phyloP scores from a whole-genome alignment of 2,329 filamentous ascomycete genomes.

The Sporothrix sp. region DNA sequence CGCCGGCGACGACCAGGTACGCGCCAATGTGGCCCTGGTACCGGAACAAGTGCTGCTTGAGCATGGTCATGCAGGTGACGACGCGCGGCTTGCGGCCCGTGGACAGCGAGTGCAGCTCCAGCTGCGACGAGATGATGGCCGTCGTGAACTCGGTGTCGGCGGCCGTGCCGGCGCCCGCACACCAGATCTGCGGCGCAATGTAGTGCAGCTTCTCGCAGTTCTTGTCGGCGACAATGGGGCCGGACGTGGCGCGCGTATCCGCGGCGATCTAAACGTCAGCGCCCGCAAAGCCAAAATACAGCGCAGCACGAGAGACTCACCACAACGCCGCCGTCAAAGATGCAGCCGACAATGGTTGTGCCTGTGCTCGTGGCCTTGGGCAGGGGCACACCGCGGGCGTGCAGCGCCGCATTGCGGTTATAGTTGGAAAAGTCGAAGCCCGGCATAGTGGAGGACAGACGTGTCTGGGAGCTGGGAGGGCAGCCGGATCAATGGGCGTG shows the following conservation, averaged over 20 bases:
- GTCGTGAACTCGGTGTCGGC: constrained; percentile 99
- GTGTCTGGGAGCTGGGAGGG: neutral
- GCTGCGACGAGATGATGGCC: constrained; percentile 93
- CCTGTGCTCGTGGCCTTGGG: constrained; percentile 98
- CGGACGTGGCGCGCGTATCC: constrained; percentile 93
- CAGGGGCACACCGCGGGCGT: constrained; percentile 84
- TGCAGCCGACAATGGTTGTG: constrained; percentile 96
- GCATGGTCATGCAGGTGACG: constrained; percentile 97
- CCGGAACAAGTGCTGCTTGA: constrained; percentile 98
- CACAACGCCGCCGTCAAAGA: constrained; percentile 93
- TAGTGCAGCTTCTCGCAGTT: constrained; percentile 99
- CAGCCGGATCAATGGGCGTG: neutral
- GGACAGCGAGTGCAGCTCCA: constrained; percentile 92
- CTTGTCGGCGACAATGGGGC: constrained; percentile 99
- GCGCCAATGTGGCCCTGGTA: constrained; percentile 97
- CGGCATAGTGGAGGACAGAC: constrained; percentile 56
- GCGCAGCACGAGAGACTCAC: constrained; percentile 41
- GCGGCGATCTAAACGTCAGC: constrained; percentile 64
- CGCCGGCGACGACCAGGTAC: constrained; percentile 93
- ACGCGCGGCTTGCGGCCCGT: constrained; percentile 95
- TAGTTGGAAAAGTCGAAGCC: constrained; percentile 99
- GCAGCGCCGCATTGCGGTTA: constrained; percentile 95
- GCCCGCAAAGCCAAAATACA: neutral
- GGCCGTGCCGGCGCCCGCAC: constrained; percentile 92
- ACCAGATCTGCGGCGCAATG: constrained; percentile 98